These are phyloP conservation scores for Mycena belliarum DNA, from an alignment of 768 basidiomycete genomes.

Conservation along the genomic window DNA sequence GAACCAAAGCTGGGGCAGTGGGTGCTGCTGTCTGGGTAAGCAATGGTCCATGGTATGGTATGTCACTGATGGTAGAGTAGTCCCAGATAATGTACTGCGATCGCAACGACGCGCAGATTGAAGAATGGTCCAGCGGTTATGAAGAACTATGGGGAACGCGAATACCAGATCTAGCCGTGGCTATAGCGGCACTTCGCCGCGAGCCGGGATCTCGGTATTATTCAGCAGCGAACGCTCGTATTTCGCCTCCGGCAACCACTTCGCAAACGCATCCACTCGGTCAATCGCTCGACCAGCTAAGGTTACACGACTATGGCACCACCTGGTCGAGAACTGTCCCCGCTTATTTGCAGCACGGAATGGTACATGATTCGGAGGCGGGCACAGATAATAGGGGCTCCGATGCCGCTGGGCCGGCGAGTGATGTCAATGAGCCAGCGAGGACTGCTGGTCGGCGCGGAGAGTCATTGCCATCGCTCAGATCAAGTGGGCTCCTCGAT, in stretches of 20 bases:
- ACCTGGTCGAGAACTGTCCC: slow-evolving; percentile 20
- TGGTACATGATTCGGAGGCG: slow-evolving; percentile 8
- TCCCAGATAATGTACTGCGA: slow-evolving; percentile 66
- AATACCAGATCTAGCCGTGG: slow-evolving; percentile 49
- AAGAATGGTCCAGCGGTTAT: slow-evolving; percentile 62
- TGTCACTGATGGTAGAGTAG: slow-evolving; percentile 32
- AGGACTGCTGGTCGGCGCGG: slow-evolving; percentile 22
- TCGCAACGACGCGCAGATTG: slow-evolving; percentile 53
- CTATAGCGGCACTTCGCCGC: slow-evolving; percentile 27
- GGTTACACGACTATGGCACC: slow-evolving; percentile 31
- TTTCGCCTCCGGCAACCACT: too few species aligned
- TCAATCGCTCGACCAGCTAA: slow-evolving; percentile 37
- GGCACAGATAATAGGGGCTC: slow-evolving; percentile 20
- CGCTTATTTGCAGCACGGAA: slow-evolving; percentile 13
- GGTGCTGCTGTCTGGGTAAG: slow-evolving; percentile 64
- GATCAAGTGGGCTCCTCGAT: slow-evolving; percentile 72
- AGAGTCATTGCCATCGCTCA: slow-evolving; percentile 68
- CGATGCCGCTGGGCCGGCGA: slow-evolving; percentile 22
- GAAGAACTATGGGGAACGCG: slow-evolving; percentile 68
- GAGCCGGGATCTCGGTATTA: slow-evolving; percentile 23
- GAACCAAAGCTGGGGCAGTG: slow-evolving; percentile 42
- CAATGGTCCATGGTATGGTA: slow-evolving; percentile 4
- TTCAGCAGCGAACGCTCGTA: not conserved
- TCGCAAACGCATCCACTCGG: slow-evolving; percentile 27
- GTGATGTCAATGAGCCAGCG: slow-evolving; percentile 16